These are phyloP conservation scores for Paraphoma sp. DNA, from an alignment of 2,329 filamentous ascomycete genomes.

Conservation along the genomic window DNA sequence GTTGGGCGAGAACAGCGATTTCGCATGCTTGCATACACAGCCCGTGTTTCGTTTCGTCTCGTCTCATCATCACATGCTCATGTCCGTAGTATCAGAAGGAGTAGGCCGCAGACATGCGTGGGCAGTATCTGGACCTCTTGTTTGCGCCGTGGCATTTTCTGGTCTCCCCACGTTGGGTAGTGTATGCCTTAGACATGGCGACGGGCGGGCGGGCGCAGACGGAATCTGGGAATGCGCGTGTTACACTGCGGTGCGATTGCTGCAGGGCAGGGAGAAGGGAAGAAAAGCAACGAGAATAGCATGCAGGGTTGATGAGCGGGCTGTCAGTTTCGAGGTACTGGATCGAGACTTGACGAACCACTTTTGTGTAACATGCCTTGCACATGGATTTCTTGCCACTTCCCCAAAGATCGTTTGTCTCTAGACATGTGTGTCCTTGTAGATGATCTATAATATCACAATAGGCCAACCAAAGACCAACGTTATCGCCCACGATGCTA, in stretches of 20 bases:
- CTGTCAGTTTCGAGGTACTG: background rate
- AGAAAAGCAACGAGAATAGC: background rate
- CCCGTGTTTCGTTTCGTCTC: background rate
- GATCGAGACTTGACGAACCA: background rate
- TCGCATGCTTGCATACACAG: constrained; percentile 2
- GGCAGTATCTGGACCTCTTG: background rate
- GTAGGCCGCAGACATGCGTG: constrained; percentile 15
- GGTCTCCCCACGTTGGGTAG: background rate
- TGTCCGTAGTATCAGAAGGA: constrained; percentile 8
- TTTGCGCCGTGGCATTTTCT: background rate
- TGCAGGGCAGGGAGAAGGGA: background rate
- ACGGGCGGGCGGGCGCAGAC: background rate
- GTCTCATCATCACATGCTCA: background rate
- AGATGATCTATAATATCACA: background rate
- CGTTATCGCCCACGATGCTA: background rate
- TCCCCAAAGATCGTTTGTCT: background rate
- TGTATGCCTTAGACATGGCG: background rate
- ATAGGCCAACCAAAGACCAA: background rate
- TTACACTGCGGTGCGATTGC: background rate
- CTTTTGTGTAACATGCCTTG: background rate
- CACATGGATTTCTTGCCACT: background rate
- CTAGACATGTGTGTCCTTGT: background rate
- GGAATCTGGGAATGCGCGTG: background rate
- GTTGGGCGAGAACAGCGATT: constrained; percentile 5
- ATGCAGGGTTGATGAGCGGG: background rate